phyloP scores from a whole-genome alignment of 208 protist genomes.

The Porcisia hertigi region DNA sequence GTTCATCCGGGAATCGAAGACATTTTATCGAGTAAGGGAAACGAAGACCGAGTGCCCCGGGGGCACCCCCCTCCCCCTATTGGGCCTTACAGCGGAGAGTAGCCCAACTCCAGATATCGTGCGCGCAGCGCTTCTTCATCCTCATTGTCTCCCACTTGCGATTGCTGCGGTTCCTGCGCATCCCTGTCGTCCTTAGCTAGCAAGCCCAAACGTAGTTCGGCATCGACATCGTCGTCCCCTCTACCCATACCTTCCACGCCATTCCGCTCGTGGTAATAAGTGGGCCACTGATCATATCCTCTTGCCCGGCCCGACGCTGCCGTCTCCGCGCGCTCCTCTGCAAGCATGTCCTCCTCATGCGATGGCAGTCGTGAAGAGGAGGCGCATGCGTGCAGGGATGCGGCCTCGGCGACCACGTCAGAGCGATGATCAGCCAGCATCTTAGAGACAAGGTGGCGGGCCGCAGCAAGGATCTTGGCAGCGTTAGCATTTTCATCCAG shows the following conservation, averaged over 20 bases:
- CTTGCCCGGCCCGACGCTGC: not conserved
- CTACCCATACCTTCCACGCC: not conserved
- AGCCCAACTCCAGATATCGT: constrained; percentile 31
- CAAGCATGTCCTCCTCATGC: constrained; percentile 6
- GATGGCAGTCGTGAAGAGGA: not conserved
- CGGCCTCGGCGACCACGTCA: constrained; percentile 36
- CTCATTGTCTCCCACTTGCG: constrained; percentile 7
- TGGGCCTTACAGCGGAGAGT: constrained; percentile 23
- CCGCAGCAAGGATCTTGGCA: constrained; percentile 5
- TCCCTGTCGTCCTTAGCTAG: constrained; percentile 20
- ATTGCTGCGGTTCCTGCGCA: constrained; percentile 10
- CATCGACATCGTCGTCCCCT: constrained; percentile 6
- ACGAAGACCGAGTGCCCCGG: not conserved
- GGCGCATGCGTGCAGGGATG: not conserved
- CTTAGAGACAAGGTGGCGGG: constrained; percentile 21
- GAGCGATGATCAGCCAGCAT: constrained; percentile 31
- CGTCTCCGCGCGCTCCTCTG: constrained; percentile 8
- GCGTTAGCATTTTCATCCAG: constrained; percentile 6
- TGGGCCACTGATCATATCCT: not conserved
- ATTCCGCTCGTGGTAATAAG: not conserved
- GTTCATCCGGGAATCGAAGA: not conserved
- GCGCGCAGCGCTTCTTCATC: constrained; percentile 17
- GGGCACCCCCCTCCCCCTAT: not conserved
- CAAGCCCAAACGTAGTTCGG: constrained; percentile 20
- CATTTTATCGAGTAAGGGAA: not conserved